Percentiles rank a stretch among this genome's conserved stretches.
Conservation (phyloP, 495 filamentous ascomycete genomes). For the Letharia lupina region DNA sequence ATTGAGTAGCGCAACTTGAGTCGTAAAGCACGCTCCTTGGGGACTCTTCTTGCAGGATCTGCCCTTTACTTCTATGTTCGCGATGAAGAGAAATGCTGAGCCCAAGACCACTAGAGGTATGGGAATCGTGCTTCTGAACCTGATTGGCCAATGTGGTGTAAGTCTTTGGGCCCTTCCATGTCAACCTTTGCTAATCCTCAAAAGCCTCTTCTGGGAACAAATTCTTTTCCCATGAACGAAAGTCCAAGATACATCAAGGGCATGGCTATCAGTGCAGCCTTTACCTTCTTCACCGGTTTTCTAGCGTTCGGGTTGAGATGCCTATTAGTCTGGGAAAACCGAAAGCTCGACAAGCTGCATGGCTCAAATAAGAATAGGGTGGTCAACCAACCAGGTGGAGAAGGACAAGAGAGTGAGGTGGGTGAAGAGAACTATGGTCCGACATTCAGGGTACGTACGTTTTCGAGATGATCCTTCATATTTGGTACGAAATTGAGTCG, state of each 20-base stretch:
- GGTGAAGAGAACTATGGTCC: slow-evolving; percentile 47
- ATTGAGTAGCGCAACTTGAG: not conserved
- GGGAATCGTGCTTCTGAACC: slow-evolving; percentile 62
- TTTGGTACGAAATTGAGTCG: not conserved
- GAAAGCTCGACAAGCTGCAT: slow-evolving; percentile 45
- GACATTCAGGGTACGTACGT: slow-evolving; percentile 29
- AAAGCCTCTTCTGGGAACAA: slow-evolving; percentile 62
- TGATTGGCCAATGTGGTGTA: slow-evolving; percentile 56
- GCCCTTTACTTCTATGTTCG: not conserved
- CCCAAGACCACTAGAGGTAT: slow-evolving; percentile 61
- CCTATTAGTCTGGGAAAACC: slow-evolving; percentile 56
- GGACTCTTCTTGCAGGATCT: not conserved
- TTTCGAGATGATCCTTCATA: not conserved
- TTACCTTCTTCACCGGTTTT: slow-evolving; percentile 59
- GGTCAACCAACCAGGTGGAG: slow-evolving; percentile 19
- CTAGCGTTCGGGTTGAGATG: slow-evolving; percentile 48
- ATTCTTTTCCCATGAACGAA: slow-evolving; percentile 53
- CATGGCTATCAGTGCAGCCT: slow-evolving; percentile 59
- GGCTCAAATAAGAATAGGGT: slow-evolving; percentile 29
- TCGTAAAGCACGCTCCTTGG: not conserved
- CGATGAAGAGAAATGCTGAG: not conserved
- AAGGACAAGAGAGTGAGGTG: slow-evolving; percentile 23
- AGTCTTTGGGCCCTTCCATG: not conserved
- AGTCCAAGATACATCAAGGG: slow-evolving; percentile 58
- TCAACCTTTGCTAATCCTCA: slow-evolving; percentile 18